These are phyloP conservation scores for Wickerhamiella musiphila DNA, from an alignment of 805 yeast species.

Conservation along the genomic window DNA sequence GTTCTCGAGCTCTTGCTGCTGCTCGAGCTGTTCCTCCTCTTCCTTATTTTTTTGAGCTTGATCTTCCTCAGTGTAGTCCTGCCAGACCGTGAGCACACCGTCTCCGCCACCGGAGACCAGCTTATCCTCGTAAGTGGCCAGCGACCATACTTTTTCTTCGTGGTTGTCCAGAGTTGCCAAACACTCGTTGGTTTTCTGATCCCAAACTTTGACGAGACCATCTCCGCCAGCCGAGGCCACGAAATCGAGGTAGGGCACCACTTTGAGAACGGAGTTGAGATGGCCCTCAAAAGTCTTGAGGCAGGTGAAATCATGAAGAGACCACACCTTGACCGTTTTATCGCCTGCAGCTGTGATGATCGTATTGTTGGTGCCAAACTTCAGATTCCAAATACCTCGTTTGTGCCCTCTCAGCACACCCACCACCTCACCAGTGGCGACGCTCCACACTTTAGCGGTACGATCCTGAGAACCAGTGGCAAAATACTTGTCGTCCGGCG, in stretches of 20 bases:
- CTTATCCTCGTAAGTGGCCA: constrained; percentile 39
- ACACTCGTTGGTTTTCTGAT: constrained; percentile 56
- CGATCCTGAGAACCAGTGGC: constrained; percentile 94
- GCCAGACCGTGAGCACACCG: constrained; percentile 80
- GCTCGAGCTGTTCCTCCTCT: constrained; percentile 52
- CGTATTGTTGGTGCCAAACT: constrained; percentile 60
- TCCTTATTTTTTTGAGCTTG: constrained; percentile 32
- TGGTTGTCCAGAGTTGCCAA: constrained; percentile 76
- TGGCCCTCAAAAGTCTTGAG: constrained; percentile 82
- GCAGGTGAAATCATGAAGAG: constrained; percentile 58
- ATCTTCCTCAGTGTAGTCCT: constrained; percentile 67
- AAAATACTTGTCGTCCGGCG: constrained; percentile 77
- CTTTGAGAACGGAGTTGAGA: constrained; percentile 78
- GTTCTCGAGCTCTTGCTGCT: constrained; percentile 75
- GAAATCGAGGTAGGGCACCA: constrained; percentile 43
- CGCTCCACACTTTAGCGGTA: constrained; percentile 77
- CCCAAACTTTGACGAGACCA: constrained; percentile 89
- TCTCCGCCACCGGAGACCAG: constrained; percentile 88
- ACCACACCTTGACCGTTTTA: constrained; percentile 81
- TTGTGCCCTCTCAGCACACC: constrained; percentile 81
- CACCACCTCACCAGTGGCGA: constrained; percentile 67
- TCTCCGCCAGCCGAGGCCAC: constrained; percentile 73
- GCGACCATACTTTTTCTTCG: constrained; percentile 87
- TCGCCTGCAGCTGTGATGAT: constrained; percentile 82
- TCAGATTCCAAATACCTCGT: constrained; percentile 87